Evolutionary conservation across 306 rosid species (phyloP).

Genomic region (Hippophae gyantsensis): DNA sequence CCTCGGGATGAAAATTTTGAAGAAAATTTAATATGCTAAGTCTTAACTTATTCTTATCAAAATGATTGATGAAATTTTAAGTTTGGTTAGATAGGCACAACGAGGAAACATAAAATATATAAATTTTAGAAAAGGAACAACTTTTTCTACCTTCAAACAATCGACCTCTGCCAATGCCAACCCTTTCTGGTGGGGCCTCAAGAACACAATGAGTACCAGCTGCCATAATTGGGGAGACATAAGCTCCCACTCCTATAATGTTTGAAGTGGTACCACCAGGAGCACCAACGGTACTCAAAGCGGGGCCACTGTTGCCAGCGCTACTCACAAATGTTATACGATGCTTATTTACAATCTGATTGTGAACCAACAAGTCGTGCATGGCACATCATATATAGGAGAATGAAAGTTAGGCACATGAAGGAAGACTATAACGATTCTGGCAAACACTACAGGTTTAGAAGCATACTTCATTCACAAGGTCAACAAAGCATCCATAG

Average conservation of each 20-base stretch:
- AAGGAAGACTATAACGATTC: neutral
- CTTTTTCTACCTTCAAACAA: slow-evolving; percentile 51
- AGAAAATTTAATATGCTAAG: no score
- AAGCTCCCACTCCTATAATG: slow-evolving; percentile 92
- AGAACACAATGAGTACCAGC: slow-evolving; percentile 94
- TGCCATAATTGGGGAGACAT: slow-evolving; percentile 97
- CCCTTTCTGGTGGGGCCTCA: slow-evolving; percentile 84
- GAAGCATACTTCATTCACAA: slow-evolving; percentile 67
- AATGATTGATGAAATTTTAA: no score
- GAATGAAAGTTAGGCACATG: slow-evolving; percentile 14
- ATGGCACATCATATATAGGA: slow-evolving; percentile 16
- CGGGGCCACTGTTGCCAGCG: slow-evolving; percentile 98
- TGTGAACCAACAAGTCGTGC: slow-evolving; percentile 16
- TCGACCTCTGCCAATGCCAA: slow-evolving; percentile 66
- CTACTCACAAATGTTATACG: slow-evolving; percentile 82
- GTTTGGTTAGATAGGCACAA: no score
- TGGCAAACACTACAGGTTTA: slow-evolving; percentile 17
- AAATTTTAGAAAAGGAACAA: no score
- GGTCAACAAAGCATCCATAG: slow-evolving; percentile 97
- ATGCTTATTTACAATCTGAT: slow-evolving; percentile 81
- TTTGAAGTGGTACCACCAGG: slow-evolving; percentile 97
- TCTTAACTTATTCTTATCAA: no score
- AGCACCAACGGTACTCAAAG: slow-evolving; percentile 93
- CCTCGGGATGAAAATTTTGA: neutral
- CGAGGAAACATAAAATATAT: no score